Evolutionary conservation across 2,329 filamentous ascomycete genomes (phyloP), one percentile per base, ranked within the genome.

Genomic region (Penicillium sp.): DNA sequence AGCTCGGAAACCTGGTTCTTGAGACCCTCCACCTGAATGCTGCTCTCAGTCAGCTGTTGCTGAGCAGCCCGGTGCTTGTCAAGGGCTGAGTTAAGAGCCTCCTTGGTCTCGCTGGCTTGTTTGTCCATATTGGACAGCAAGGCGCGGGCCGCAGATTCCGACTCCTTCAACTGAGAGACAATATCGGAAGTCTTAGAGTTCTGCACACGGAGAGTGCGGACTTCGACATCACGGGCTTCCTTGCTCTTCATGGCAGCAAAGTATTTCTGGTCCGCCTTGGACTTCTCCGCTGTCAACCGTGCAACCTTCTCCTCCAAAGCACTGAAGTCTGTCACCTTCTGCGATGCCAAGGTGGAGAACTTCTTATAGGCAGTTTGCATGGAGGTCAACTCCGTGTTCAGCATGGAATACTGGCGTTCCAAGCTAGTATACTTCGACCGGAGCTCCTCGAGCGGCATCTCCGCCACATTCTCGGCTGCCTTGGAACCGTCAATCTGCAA

Each of bases 191-290:
- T 95, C 74, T 95, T 95, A 43, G 83, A 81, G 66, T 92, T 95
- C 69, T 97, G 92, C 55, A 85, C 80, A 54, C 90, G 85, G 51
- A 96, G 76, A 3, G 86, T 82, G 61, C 89, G 82, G 42, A 95
- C 86, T 73, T 97, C 92, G 52, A 83, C 80, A 51, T 91, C 87
- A 45, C 90, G 82, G 40, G 88, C 86, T 65, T 97, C 92, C 66
- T 92, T 95, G 61, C 92, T 88, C 69, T 96, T 96, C 79, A 95
- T 91, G 8, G 92, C 90, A 1, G 89, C 90, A 70, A 97, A 97
- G 69, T 95, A 99, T 73, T 97, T 97, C 67, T 97, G 92, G 66
- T 99, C 94, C 1, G 92, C 92, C 72, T 96, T 97, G 58, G 87
- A 86, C 76, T 99, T 99, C 73, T 99, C 91, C 0, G 90, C 89